Evolutionary conservation across 2,329 filamentous ascomycete species (phyloP).

Genomic region (Microcyclospora pomicola): DNA sequence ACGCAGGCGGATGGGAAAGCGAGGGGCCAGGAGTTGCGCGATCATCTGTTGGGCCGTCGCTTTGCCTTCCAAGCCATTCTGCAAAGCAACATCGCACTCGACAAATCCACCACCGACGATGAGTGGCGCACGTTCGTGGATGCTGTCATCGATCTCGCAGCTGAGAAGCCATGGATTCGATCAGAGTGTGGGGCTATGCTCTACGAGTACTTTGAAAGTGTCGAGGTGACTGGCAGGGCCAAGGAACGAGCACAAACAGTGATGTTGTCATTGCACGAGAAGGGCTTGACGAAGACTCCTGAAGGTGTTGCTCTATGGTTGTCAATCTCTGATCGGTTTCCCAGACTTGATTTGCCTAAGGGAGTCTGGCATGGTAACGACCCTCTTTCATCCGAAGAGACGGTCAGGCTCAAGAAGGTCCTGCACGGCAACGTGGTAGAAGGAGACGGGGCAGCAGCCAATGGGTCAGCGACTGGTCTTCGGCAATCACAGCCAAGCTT

Average conservation of each 20-base stretch:
- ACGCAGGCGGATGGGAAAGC: conserved; percentile 39
- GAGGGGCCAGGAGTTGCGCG: conserved; percentile 63
- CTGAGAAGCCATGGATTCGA: conserved; percentile 77
- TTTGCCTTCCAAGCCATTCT: conserved; percentile 82
- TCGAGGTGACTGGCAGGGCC: conserved; percentile 7
- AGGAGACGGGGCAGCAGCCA: conserved; percentile 22
- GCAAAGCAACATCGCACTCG: conserved; percentile 59
- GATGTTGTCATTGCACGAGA: conserved; percentile 14
- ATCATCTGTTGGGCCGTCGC: conserved; percentile 70
- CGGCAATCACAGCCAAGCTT: conserved; percentile 65
- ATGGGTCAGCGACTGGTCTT: conserved; percentile 37
- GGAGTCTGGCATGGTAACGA: conserved; percentile 62
- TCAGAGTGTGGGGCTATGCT: conserved; percentile 78
- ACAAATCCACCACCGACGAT: conserved; percentile 36
- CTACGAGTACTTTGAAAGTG: conserved; percentile 46
- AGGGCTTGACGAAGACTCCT: conserved; percentile 61
- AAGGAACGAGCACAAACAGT: conserved; percentile 10
- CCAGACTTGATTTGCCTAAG: conserved; percentile 48
- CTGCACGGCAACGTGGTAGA: conserved; percentile 59
- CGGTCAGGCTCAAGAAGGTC: conserved; percentile 56
- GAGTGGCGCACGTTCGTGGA: conserved; percentile 57
- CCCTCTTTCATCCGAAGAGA: conserved; percentile 56
- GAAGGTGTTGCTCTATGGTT: conserved; percentile 89
- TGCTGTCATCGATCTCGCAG: conserved; percentile 57
- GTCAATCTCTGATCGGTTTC: conserved; percentile 49